A percentile compares a stretch with the other conserved stretches of the same genome.
phyloP scores from a whole-genome alignment of 2,329 filamentous ascomycete genomes.

The Paracorniculantispora psalliotae region DNA sequence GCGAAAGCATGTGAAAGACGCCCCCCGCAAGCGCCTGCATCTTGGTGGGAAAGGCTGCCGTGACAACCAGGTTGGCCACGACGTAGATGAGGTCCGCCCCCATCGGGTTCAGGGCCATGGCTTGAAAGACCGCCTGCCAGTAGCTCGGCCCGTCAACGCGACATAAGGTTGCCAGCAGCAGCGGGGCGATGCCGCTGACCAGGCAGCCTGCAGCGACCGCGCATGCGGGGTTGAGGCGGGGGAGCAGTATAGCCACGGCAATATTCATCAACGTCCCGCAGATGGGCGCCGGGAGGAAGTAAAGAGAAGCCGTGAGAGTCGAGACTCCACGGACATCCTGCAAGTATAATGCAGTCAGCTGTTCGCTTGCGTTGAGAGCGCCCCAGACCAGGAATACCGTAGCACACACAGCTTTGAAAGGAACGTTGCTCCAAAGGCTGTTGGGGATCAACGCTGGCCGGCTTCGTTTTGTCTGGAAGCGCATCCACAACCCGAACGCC shows the following conservation, averaged over 20 bases:
- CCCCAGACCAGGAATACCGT: constrained; percentile 38
- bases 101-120: background rate
- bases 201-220: too few relatives aligned
- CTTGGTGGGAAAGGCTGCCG: background rate
- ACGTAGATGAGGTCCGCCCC: constrained; percentile 1
- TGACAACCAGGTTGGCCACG: constrained; percentile 3
- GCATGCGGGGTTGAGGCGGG: too few relatives aligned
- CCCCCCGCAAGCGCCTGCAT: constrained; percentile 2
- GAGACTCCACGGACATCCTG: background rate
- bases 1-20: constrained; percentile 4
- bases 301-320: constrained; percentile 4
- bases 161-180: too few relatives aligned
- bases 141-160: too few relatives aligned
- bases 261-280: too few relatives aligned
- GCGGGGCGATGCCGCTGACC: too few relatives aligned
- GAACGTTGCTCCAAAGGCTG: constrained; percentile 48
- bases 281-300: too few relatives aligned
- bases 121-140: background rate
- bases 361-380: constrained; percentile 32
- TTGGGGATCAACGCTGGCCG: constrained; percentile 55
- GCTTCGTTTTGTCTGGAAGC: constrained; percentile 35
- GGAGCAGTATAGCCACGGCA: too few relatives aligned
- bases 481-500: constrained; percentile 43
- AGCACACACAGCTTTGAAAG: constrained; percentile 48
- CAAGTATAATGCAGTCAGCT: constrained; percentile 18